Evolutionary conservation across 202 grass and related monocot genomes (phyloP), one percentile per base, ranked within the genome.

Genomic region (Carex arenaria): DNA sequence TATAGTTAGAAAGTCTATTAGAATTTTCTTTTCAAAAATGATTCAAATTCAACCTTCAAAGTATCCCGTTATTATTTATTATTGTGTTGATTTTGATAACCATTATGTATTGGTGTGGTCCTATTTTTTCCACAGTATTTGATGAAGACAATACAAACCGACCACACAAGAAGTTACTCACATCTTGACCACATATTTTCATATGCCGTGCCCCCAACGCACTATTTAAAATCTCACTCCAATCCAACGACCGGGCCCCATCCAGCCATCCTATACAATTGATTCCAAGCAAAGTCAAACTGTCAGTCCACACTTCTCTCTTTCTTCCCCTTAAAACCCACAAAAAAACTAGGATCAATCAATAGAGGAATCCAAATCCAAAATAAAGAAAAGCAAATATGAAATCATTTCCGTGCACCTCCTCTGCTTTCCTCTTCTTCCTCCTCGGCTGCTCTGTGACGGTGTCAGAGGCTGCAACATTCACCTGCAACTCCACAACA

Each of bases 401-500:
- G 86, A 79, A 67, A 67, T 70, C 51, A 17, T 59, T 83, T 28
- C 63, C 67, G 32, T 17, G 38, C 11, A 26, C 84, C 20, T 17
- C 30, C 20, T 17, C 30, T 0, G 79, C 85, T 82, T 59, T 78
- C 23, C 42, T 75, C 49, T 31, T 53, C 23, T 17, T 59, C 26
- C 22, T 88, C 86, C n/a, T 80, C 28, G 11, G 30, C 32, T 59
- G 64, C 74, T 38, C 82, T n/a, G 17, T 74, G 30, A 47, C 80
- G 0, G 66, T 75, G 17, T 61, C 90, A 5, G 66, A 85, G 38
- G 83, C 85, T 5, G 85, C 80, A 2, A 28, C 72, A 38, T 87
- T 80, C 86, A 90, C 88, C 85, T 87, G 86, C 86, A 87, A 80
- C 70, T 0, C 5, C 2, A 55, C 53, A 4, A 1, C 3, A 36